Percentiles rank a stretch among this genome's conserved stretches.
Conservation (phyloP, 1,284 basidiomycete genomes). For the Schizophyllum amplum region DNA sequence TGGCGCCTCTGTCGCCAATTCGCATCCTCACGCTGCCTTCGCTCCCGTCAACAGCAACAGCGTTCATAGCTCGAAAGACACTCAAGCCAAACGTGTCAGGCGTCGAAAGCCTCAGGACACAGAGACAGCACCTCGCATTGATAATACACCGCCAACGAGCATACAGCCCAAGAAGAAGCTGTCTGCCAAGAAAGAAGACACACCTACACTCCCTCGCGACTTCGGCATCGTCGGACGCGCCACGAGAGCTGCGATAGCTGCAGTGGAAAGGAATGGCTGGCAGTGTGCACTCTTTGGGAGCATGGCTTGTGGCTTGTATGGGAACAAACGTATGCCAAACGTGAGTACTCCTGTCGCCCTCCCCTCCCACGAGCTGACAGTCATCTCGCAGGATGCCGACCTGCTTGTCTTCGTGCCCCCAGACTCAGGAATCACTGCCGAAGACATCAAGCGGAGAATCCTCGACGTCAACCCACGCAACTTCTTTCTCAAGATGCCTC, state of each 20-base stretch:
- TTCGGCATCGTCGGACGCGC: not conserved
- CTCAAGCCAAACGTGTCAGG: not conserved
- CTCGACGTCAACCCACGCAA: constrained; percentile 15
- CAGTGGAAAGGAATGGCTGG: constrained; percentile 12
- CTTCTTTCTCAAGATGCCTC: constrained; percentile 24
- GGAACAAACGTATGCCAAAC: constrained; percentile 26
- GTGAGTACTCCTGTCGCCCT: not conserved
- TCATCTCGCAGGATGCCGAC: constrained; percentile 25
- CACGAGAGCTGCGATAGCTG: not conserved
- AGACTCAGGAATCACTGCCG: constrained; percentile 10
- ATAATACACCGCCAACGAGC: too few species aligned
- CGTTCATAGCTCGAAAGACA: not conserved
- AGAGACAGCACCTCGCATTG: too few species aligned
- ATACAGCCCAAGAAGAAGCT: not conserved
- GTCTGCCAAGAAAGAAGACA: not conserved
- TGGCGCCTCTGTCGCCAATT: too few species aligned
- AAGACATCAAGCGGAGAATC: constrained; percentile 16
- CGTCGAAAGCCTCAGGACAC: not conserved
- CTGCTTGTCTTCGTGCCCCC: constrained; percentile 23
- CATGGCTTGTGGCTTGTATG: constrained; percentile 28
- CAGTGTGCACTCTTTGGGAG: constrained; percentile 27
- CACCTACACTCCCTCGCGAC: not conserved
- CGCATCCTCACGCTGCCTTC: too few species aligned
- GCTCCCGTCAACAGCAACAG: not conserved
- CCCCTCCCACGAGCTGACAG: not conserved